These are phyloP conservation scores for Diplocarpon rosae DNA, from an alignment of 2,329 filamentous ascomycete species.

Conservation along the genomic window DNA sequence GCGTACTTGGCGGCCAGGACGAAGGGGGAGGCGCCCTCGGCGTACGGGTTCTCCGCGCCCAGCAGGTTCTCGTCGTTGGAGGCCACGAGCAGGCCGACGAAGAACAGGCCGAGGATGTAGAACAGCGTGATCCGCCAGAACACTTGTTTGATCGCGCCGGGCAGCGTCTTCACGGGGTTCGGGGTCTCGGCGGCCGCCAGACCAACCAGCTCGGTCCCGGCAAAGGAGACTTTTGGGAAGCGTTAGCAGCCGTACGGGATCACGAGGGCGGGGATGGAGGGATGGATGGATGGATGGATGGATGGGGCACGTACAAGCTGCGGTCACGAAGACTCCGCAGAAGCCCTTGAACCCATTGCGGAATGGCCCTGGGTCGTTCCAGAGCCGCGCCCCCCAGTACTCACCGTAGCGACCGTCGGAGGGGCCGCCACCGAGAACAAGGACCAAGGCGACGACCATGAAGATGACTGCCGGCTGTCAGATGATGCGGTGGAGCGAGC, in stretches of 20 bases:
- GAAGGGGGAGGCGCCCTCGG: constrained; percentile 3
- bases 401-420: constrained; percentile 1
- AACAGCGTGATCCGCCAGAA: constrained; percentile 89
- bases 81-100: constrained; percentile 4
- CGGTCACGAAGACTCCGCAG: constrained; percentile 64
- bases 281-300: background rate
- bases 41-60: constrained; percentile 5
- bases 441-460: constrained; percentile 6
- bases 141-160: constrained; percentile 79
- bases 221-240: constrained; percentile 16
- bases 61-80: constrained; percentile 3
- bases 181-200: constrained; percentile 65
- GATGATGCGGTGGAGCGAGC: background rate
- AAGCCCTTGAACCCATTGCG: constrained; percentile 71
- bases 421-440: constrained; percentile 4
- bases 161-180: constrained; percentile 67
- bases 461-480: constrained; percentile 1
- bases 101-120: constrained; percentile 68
- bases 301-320: constrained; percentile 33
- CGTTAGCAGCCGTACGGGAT: too few relatives aligned
- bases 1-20: constrained; percentile 5
- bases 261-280: background rate
- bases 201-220: constrained; percentile 63
- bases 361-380: constrained; percentile 40
- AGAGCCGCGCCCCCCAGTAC: constrained; percentile 4